Conservation (phyloP, 768 basidiomycete genomes). For the Nidularia sp. region DNA sequence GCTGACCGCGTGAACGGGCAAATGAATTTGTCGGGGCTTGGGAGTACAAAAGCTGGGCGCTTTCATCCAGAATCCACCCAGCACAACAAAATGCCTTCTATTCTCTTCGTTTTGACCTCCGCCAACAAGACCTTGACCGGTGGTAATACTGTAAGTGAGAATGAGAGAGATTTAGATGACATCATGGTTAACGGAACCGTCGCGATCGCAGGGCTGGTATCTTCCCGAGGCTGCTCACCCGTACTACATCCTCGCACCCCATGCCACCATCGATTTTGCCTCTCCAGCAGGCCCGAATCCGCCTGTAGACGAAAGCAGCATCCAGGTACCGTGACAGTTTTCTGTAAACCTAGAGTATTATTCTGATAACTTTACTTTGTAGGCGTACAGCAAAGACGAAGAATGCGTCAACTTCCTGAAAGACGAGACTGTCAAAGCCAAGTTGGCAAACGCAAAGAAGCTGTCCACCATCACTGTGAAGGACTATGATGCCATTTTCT, state of each 20-base stretch:
- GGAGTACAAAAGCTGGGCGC: too few relatives aligned
- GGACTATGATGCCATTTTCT: constrained; percentile 74
- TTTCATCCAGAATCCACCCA: too few relatives aligned
- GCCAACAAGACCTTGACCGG: constrained; percentile 52
- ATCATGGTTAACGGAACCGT: not conserved
- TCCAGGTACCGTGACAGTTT: constrained; percentile 31
- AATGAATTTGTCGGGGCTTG: too few relatives aligned
- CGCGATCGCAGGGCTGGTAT: constrained; percentile 61
- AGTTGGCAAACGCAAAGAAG: constrained; percentile 54
- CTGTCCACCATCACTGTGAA: constrained; percentile 52
- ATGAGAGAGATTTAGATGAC: too few relatives aligned
- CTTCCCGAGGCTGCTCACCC: constrained; percentile 76
- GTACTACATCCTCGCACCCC: constrained; percentile 51
- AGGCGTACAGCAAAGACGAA: constrained; percentile 52
- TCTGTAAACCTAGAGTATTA: too few relatives aligned
- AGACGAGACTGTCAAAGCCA: constrained; percentile 47
- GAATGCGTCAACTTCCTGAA: constrained; percentile 53
- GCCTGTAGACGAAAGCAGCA: constrained; percentile 57
- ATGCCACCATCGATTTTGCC: constrained; percentile 55
- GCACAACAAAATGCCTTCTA: constrained; percentile 27
- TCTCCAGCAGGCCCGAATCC: constrained; percentile 64
- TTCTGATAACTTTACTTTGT: too few relatives aligned
- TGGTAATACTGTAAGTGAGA: constrained; percentile 39
- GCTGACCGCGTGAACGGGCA: too few relatives aligned
- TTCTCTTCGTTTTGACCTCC: constrained; percentile 79